These are phyloP conservation scores for Ophiostoma triangulosporum DNA, from an alignment of 2,329 filamentous ascomycete species.

Conservation along the genomic window DNA sequence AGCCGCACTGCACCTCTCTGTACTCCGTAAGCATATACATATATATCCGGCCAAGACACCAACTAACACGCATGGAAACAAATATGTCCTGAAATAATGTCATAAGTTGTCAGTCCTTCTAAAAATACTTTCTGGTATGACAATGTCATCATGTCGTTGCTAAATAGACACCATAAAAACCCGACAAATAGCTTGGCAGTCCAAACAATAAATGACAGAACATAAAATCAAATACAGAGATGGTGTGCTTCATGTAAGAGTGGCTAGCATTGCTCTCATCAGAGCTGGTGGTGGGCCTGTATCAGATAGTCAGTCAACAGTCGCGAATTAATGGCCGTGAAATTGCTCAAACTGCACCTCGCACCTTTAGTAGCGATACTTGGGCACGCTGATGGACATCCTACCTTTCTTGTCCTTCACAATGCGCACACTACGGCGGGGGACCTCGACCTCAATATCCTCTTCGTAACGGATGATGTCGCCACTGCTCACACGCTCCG, in stretches of 20 bases:
- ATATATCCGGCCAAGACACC: too few relatives aligned
- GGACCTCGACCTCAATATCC: slow-evolving; percentile 41
- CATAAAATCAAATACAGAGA: not conserved
- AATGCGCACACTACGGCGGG: slow-evolving; percentile 49
- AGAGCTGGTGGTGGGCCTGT: slow-evolving; percentile 12
- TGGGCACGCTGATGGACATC: slow-evolving; percentile 73
- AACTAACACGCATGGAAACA: too few relatives aligned
- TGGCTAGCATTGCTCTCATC: slow-evolving; percentile 13
- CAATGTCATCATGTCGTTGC: not conserved
- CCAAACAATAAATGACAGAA: not conserved
- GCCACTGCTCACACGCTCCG: slow-evolving; percentile 45
- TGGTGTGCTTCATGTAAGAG: slow-evolving; percentile 8
- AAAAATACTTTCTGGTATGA: too few relatives aligned
- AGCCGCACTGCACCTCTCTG: too few relatives aligned
- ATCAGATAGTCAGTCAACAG: not conserved
- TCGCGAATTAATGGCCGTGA: not conserved
- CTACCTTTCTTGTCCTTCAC: slow-evolving; percentile 93
- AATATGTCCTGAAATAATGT: too few relatives aligned
- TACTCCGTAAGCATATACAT: too few relatives aligned
- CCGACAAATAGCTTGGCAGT: not conserved
- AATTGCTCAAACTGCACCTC: slow-evolving; percentile 17
- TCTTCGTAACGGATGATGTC: slow-evolving; percentile 52
- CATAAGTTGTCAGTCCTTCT: too few relatives aligned
- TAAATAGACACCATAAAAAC: not conserved
- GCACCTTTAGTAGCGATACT: slow-evolving; percentile 43